A percentile compares a stretch with the other conserved stretches of the same genome.
phyloP scores from a whole-genome alignment of 2,329 filamentous ascomycete genomes.

The Geoglossum cookeanum region DNA sequence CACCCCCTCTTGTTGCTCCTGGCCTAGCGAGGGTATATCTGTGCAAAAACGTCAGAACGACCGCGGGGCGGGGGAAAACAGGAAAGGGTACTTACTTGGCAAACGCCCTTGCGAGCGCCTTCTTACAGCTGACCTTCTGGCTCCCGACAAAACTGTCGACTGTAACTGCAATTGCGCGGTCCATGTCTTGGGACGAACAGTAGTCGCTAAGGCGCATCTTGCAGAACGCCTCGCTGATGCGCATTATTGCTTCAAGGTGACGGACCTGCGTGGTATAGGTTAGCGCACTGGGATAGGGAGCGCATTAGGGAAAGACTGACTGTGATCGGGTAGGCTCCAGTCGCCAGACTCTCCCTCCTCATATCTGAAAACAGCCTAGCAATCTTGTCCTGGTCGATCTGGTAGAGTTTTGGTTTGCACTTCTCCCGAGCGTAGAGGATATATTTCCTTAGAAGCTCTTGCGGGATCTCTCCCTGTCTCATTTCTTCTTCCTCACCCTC shows the following conservation, averaged over 20 bases:
- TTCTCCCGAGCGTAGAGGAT: constrained; percentile 87
- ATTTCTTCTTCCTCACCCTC: constrained; percentile 25
- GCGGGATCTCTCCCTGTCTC: constrained; percentile 56
- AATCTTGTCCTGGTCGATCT: constrained; percentile 96
- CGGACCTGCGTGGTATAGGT: constrained; percentile 45
- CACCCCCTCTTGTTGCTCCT: not conserved
- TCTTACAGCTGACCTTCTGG: constrained; percentile 96
- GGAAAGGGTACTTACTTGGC: constrained; percentile 60
- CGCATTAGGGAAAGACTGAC: constrained; percentile 36
- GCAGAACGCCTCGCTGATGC: constrained; percentile 83
- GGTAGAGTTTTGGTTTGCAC: constrained; percentile 79
- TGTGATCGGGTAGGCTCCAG: constrained; percentile 92
- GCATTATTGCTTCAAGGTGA: constrained; percentile 94
- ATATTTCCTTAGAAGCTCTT: constrained; percentile 85
- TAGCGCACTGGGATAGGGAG: not conserved
- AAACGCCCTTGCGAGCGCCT: constrained; percentile 81
- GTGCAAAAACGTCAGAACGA: not conserved
- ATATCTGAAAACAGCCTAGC: constrained; percentile 89
- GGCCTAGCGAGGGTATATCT: not conserved
- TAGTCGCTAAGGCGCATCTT: constrained; percentile 98
- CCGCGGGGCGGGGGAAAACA: no score
- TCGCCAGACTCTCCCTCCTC: constrained; percentile 79
- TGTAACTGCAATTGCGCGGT: constrained; percentile 90
- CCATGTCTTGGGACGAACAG: constrained; percentile 75
- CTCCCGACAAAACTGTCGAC: constrained; percentile 91